Evolutionary conservation across 768 basidiomycete genomes (phyloP), one percentile per base, ranked within the genome.

Genomic region (Xanthoconium purpureum): DNA sequence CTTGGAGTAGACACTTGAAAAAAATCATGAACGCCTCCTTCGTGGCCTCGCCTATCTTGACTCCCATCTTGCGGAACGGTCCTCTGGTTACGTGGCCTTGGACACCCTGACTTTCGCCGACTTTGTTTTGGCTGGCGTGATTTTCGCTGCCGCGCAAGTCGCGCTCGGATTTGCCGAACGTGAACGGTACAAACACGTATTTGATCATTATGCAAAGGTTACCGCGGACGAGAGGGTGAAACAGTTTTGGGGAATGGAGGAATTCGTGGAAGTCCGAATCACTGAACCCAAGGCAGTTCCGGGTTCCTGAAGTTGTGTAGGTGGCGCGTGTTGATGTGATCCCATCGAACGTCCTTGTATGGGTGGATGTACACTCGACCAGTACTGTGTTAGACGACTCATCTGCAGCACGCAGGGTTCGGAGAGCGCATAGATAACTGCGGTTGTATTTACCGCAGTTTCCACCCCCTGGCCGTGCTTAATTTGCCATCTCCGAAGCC

Each of bases 181-280:
- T 9, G 47, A 58, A 12, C 47, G 46, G 44, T 70, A 58, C 42
- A 55, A 58, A 0, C 52, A 55, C 20, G 7, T 63, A 5, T 67
- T 69, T 29, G 57, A 57, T 40, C 58, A 60, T 45, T 69, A 56
- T 10, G 40, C 17, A 24, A 70, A 45, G 36, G 68, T 67, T 33
- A 56, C 66, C 2, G 28, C 2, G 11, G 60, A 65, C n/a, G 54
- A 52, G 36, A 40, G 45, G 42, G 14, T 64, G 28, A 55, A 58
- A 28, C 43, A 46, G 35, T 58, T 47, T 18, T 64, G 63, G 59
- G 53, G 50, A 18, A 58, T 33, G 28, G 45, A 55, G 13, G 47
- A 29, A 2, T 64, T 57, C 11, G 55, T 33, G 39, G 52, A 60
- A n/a, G 51, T 51, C 8, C 47, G 52, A 7, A 2, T 47, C 39